These are phyloP conservation scores for Tetrahymena thermophila DNA, from an alignment of 73 alveolate species.

Conservation along the genomic window DNA sequence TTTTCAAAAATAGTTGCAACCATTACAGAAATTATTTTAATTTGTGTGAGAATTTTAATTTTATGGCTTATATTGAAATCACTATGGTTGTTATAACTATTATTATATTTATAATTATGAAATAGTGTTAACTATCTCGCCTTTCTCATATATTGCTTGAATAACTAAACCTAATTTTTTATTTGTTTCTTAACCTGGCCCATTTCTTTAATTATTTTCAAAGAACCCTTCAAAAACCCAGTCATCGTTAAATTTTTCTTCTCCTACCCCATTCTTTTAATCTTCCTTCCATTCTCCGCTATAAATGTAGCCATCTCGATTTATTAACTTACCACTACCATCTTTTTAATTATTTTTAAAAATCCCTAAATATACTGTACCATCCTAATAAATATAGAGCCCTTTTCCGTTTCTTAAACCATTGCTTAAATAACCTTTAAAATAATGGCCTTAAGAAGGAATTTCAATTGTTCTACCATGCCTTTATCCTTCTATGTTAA, in stretches of 20 bases:
- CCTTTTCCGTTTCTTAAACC: background rate
- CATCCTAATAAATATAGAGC: slow-evolving; percentile 1
- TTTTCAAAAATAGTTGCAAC: too few species aligned
- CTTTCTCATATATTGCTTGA: background rate
- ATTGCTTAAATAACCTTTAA: background rate
- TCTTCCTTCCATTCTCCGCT: slow-evolving; percentile 37
- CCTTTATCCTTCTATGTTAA: background rate
- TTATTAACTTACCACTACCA: slow-evolving; percentile 29
- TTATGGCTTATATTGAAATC: too few species aligned
- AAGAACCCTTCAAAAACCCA: background rate
- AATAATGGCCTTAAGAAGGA: background rate
- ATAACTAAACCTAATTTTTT: background rate
- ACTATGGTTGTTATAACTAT: background rate
- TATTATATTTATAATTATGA: background rate
- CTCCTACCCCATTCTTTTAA: slow-evolving; percentile 35
- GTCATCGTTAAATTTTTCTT: background rate
- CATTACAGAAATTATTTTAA: too few species aligned
- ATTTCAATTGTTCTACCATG: background rate
- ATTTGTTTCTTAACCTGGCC: background rate
- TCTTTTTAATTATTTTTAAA: slow-evolving; percentile 24
- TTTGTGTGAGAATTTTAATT: too few species aligned
- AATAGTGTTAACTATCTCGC: background rate
- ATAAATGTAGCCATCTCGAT: slow-evolving; percentile 45
- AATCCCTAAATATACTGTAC: slow-evolving; percentile 25
- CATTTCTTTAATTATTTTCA: background rate